These are phyloP conservation scores for Zymoseptoria crescenta DNA, from an alignment of 2,329 filamentous ascomycete species.

Conservation along the genomic window DNA sequence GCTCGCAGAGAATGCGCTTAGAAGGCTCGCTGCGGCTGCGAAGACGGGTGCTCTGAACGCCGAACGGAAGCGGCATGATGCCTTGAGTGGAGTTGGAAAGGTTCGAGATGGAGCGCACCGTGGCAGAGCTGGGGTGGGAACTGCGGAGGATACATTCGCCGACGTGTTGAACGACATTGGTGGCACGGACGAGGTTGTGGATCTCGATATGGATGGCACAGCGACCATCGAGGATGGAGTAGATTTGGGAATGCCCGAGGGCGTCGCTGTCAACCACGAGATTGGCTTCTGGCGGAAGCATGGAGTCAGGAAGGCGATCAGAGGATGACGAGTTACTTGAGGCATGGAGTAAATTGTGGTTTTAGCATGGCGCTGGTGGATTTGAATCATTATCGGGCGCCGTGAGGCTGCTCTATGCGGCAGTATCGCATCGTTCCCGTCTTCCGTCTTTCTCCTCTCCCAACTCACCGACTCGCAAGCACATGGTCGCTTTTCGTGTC, in stretches of 20 bases:
- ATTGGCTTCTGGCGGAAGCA: slow-evolving; percentile 49
- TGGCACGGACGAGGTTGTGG: slow-evolving; percentile 30
- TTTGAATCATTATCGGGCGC: background rate
- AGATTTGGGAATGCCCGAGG: slow-evolving; percentile 28
- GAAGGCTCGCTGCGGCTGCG: slow-evolving; percentile 47
- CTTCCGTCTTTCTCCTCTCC: background rate
- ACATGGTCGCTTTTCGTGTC: background rate
- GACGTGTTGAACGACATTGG: slow-evolving; percentile 40
- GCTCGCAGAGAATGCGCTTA: slow-evolving; percentile 56
- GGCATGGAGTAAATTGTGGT: background rate
- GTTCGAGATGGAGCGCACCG: slow-evolving; percentile 23
- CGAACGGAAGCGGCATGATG: slow-evolving; percentile 33
- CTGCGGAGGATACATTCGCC: slow-evolving; percentile 46
- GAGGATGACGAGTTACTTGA: slow-evolving; percentile 4
- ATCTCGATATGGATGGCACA: slow-evolving; percentile 18
- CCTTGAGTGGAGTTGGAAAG: slow-evolving; percentile 23
- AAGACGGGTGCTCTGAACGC: slow-evolving; percentile 43
- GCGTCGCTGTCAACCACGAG: slow-evolving; percentile 52
- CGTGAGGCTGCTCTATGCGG: background rate
- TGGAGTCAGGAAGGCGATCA: slow-evolving; percentile 8
- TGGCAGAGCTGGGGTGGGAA: background rate
- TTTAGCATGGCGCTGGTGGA: slow-evolving; percentile 31
- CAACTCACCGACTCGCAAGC: background rate
- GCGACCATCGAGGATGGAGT: slow-evolving; percentile 22
- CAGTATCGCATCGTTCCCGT: background rate